A percentile compares a stretch with the other conserved stretches of the same genome.
phyloP scores from a whole-genome alignment of 257 asterid species.

The Phtheirospermum japonicum region DNA sequence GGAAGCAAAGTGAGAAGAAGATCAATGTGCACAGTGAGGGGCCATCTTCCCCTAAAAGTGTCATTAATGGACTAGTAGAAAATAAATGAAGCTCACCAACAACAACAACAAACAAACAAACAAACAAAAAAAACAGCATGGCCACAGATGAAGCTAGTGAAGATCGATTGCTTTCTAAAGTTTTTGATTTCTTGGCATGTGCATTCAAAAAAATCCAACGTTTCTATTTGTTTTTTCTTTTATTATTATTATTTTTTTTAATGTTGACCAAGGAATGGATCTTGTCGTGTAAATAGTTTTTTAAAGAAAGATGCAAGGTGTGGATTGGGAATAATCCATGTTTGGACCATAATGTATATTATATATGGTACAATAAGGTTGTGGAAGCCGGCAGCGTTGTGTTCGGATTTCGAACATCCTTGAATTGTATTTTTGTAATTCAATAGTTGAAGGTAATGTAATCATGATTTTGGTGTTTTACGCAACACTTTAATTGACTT shows the following conservation, averaged over 20 bases:
- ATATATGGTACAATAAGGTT: too few species aligned
- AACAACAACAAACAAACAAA: background rate
- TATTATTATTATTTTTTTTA: background rate
- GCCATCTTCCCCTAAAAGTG: slow-evolving; percentile 39
- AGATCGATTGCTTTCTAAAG: background rate
- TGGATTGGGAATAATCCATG: slow-evolving; percentile 16
- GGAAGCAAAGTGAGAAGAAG: slow-evolving; percentile 27
- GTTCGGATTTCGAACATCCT: slow-evolving; percentile 14
- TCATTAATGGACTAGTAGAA: slow-evolving; percentile 29
- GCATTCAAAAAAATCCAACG: too few species aligned
- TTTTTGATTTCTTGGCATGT: background rate
- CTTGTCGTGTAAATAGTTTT: slow-evolving; percentile 24
- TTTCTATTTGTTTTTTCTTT: background rate
- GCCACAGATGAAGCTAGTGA: slow-evolving; percentile 16
- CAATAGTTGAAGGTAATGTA: slow-evolving; percentile 15
- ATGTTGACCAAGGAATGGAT: background rate
- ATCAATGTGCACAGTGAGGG: slow-evolving; percentile 10
- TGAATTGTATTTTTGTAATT: slow-evolving; percentile 6
- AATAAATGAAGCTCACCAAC: slow-evolving; percentile 1
- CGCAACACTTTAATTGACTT: background rate
- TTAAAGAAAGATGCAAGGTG: background rate
- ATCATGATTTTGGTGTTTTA: background rate
- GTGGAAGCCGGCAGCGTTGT: slow-evolving; percentile 2
- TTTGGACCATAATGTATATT: slow-evolving; percentile 7
- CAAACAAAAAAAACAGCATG: too few species aligned